These are phyloP conservation scores for Coemansia sp. DNA, from an alignment of 192 early-diverging fungal species.

Conservation along the genomic window DNA sequence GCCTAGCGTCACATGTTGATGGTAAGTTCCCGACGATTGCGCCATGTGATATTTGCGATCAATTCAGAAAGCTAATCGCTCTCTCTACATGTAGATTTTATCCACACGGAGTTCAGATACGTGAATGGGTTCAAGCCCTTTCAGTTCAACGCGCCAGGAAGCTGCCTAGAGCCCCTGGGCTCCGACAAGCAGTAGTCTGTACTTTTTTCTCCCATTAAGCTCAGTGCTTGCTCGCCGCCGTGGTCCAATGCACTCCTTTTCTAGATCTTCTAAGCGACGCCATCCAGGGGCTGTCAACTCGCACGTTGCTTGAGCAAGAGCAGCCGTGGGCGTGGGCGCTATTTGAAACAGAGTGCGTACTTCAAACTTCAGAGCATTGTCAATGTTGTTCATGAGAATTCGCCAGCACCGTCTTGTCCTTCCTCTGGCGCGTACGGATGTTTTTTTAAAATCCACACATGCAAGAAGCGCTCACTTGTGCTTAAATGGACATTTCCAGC, in stretches of 20 bases:
- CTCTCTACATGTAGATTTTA: slow-evolving; percentile 33
- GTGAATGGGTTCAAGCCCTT: slow-evolving; percentile 52
- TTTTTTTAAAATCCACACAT: background rate
- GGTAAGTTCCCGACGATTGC: slow-evolving; percentile 21
- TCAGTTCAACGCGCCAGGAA: slow-evolving; percentile 51
- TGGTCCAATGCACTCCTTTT: background rate
- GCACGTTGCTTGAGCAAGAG: background rate
- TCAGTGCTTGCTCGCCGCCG: background rate
- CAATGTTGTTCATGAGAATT: background rate
- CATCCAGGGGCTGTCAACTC: background rate
- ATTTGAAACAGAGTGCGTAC: background rate
- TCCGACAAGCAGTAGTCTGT: background rate
- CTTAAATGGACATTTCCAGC: background rate
- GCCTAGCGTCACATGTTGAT: slow-evolving; percentile 48
- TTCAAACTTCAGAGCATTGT: background rate
- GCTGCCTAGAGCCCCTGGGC: slow-evolving; percentile 47
- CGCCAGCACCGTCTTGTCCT: background rate
- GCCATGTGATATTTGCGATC: background rate
- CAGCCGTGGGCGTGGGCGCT: background rate
- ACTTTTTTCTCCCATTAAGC: background rate
- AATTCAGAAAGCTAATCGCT: background rate
- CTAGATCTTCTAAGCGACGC: background rate
- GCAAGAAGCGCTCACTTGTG: background rate
- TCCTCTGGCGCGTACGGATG: background rate
- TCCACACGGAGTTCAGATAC: slow-evolving; percentile 49